Percentiles rank a stretch among this genome's conserved stretches.
Evolutionary conservation across 2,329 filamentous ascomycete species (phyloP).

Genomic region (Pyrenophora seminiperda): DNA sequence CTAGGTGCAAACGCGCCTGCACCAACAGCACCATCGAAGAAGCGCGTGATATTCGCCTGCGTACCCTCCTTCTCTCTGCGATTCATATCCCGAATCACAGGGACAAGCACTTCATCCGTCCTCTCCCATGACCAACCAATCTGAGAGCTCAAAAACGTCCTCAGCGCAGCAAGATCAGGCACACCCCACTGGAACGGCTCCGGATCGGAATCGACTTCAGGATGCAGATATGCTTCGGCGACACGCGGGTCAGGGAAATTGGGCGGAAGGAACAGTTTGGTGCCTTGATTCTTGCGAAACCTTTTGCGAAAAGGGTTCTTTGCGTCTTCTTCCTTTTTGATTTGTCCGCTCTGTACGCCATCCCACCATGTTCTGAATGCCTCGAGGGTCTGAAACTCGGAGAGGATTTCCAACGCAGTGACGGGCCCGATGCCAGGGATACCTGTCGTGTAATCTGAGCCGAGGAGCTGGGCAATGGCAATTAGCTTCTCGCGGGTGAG

Average conservation of each 20-base stretch:
- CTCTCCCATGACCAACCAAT: slow-evolving; percentile 92
- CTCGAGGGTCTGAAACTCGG: slow-evolving; percentile 79
- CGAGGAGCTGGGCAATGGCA: slow-evolving; percentile 84
- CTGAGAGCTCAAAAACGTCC: slow-evolving; percentile 84
- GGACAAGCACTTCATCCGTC: slow-evolving; percentile 93
- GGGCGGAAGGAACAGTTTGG: slow-evolving; percentile 84
- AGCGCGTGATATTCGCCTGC: slow-evolving; percentile 94
- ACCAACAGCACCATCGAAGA: slow-evolving; percentile 77
- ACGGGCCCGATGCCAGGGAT: slow-evolving; percentile 90
- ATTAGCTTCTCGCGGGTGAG: slow-evolving; percentile 88
- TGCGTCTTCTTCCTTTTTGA: slow-evolving; percentile 62
- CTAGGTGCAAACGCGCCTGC: slow-evolving; percentile 74
- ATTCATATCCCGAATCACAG: slow-evolving; percentile 96
- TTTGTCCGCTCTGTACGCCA: slow-evolving; percentile 70
- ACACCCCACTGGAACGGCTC: slow-evolving; percentile 94
- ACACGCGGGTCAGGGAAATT: slow-evolving; percentile 80
- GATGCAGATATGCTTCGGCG: slow-evolving; percentile 79
- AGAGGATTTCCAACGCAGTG: slow-evolving; percentile 90
- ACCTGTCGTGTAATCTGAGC: slow-evolving; percentile 94
- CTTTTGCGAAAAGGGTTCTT: slow-evolving; percentile 76
- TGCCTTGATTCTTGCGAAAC: slow-evolving; percentile 77
- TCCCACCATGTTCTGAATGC: slow-evolving; percentile 88
- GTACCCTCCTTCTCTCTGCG: slow-evolving; percentile 84
- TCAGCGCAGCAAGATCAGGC: slow-evolving; percentile 83
- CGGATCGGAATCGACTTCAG: slow-evolving; percentile 79